These are phyloP conservation scores for Neonectria hederae DNA, from an alignment of 2,329 filamentous ascomycete genomes.

Conservation along the genomic window DNA sequence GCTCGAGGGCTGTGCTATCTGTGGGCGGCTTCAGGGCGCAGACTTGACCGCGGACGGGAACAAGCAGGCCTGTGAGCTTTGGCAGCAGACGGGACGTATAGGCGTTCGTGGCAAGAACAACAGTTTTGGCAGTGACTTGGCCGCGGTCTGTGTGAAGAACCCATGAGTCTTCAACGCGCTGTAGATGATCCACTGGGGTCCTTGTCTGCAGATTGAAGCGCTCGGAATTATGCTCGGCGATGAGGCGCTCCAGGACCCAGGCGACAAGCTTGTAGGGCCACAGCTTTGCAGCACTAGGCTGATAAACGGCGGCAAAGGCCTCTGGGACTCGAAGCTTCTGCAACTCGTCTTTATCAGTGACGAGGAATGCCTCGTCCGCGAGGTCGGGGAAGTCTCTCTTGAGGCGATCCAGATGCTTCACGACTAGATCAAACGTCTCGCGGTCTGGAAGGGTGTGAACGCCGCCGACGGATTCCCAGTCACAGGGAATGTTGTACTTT, in stretches of 20 bases:
- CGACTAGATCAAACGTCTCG: conserved; percentile 62
- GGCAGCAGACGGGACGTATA: conserved; percentile 83
- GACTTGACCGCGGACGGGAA: conserved; percentile 81
- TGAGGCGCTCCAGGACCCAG: conserved; percentile 71
- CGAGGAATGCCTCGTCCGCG: conserved; percentile 56
- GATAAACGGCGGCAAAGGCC: conserved; percentile 71
- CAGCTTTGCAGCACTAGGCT: conserved; percentile 71
- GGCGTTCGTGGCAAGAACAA: conserved; percentile 84
- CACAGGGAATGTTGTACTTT: conserved; percentile 70
- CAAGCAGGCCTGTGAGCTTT: conserved; percentile 73
- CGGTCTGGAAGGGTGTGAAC: conserved; percentile 71
- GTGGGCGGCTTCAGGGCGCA: conserved; percentile 69
- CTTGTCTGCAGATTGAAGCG: conserved; percentile 78
- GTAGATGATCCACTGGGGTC: conserved; percentile 68
- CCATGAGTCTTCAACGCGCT: conserved; percentile 58
- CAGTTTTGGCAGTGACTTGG: conserved; percentile 66
- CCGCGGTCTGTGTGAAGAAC: conserved; percentile 75
- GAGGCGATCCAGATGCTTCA: conserved; percentile 61
- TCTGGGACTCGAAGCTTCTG: conserved; percentile 62
- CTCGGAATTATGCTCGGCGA: conserved; percentile 49
- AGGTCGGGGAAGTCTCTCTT: conserved; percentile 65
- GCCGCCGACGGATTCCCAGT: conserved; percentile 71
- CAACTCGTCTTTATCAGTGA: conserved; percentile 53
- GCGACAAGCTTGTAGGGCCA: conserved; percentile 89
- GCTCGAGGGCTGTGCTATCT: conserved; percentile 52